Conservation (phyloP, 2,329 filamentous ascomycete genomes). For the Diaporthe capsici region DNA sequence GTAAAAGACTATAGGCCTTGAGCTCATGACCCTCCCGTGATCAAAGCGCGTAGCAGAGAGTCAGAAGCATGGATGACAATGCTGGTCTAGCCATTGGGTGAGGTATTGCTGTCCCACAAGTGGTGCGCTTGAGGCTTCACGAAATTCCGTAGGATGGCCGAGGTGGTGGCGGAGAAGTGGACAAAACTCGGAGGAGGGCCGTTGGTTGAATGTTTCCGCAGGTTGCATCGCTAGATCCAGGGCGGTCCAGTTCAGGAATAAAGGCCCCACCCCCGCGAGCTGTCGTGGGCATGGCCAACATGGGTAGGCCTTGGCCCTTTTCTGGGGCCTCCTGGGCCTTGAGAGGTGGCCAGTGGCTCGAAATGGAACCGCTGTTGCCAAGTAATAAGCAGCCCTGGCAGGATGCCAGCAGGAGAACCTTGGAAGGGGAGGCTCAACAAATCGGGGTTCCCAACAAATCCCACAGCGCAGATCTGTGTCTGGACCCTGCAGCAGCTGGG, state of each 20-base stretch:
- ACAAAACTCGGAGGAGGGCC: constrained; percentile 30
- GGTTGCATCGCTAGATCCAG: constrained; percentile 16
- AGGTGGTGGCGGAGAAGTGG: constrained; percentile 27
- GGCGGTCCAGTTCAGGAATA: neutral
- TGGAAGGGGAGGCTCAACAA: constrained; percentile 41
- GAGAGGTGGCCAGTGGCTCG: neutral
- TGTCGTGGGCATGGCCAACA: neutral
- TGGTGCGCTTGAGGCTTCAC: constrained; percentile 3
- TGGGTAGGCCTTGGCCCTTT: constrained; percentile 12
- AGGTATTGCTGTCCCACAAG: constrained; percentile 1
- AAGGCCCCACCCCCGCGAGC: constrained; percentile 25
- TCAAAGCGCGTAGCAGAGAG: neutral
- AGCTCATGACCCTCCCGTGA: constrained; percentile 16
- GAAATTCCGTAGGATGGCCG: constrained; percentile 32
- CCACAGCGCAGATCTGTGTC: constrained; percentile 29
- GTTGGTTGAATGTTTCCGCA: neutral
- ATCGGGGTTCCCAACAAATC: constrained; percentile 41
- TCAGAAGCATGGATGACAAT: neutral
- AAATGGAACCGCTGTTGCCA: constrained; percentile 19
- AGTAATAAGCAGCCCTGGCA: neutral
- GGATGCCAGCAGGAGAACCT: constrained; percentile 12
- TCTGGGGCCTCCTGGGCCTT: neutral
- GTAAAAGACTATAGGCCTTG: neutral
- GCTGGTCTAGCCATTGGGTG: constrained; percentile 10
- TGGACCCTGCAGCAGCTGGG: constrained; percentile 30